These are phyloP conservation scores for Aspergillus neoniger DNA, from an alignment of 2,329 filamentous ascomycete genomes.

Conservation along the genomic window DNA sequence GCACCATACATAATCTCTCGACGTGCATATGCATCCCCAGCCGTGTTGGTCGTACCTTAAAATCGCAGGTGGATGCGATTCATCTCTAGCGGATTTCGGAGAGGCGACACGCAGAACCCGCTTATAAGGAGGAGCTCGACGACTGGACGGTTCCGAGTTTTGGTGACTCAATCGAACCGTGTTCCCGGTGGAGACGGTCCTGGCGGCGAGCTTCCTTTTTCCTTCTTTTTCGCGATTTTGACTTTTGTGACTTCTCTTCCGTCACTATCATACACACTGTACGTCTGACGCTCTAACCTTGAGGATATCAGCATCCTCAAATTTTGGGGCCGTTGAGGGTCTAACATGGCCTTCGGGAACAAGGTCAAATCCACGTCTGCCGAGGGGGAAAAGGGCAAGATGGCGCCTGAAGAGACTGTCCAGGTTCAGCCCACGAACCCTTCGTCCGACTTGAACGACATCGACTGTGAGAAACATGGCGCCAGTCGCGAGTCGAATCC, in stretches of 20 bases:
- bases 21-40: neutral
- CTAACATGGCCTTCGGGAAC: constrained; percentile 29
- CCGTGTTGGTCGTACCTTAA: neutral
- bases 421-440: constrained; percentile 22
- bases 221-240: constrained; percentile 11
- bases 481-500: constrained; percentile 58
- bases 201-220: constrained; percentile 13
- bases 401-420: constrained; percentile 27
- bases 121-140: neutral
- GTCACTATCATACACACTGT: neutral
- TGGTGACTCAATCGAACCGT: constrained; percentile 8
- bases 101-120: constrained; percentile 4
- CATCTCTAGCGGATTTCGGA: constrained; percentile 3
- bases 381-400: constrained; percentile 26
- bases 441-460: constrained; percentile 26
- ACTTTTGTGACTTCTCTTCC: constrained; percentile 8
- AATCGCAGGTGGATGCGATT: neutral
- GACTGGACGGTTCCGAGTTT: constrained; percentile 2
- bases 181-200: constrained; percentile 16
- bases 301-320: neutral
- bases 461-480: constrained; percentile 42
- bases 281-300: neutral
- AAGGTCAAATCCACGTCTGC: constrained; percentile 19
- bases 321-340: constrained; percentile 13
- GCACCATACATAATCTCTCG: neutral